Evolutionary conservation across 768 basidiomycete species (phyloP).

Genomic region (Dacryopinax primogenitus): DNA sequence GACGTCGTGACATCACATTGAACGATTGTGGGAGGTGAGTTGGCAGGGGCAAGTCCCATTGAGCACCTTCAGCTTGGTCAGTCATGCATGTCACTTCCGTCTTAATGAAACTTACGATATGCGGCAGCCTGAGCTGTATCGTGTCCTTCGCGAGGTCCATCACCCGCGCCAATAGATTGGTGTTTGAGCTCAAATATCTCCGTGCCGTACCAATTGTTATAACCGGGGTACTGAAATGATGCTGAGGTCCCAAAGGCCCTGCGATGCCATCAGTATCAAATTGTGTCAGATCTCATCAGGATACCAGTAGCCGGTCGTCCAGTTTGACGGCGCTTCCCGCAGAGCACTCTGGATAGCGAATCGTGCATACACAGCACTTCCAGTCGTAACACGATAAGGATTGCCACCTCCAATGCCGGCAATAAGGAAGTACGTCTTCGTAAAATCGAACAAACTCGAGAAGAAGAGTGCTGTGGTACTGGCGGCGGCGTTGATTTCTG

Average conservation of each 20-base stretch:
- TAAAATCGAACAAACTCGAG: slow-evolving; percentile 29
- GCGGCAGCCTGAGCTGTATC: slow-evolving; percentile 23
- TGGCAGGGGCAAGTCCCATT: slow-evolving; percentile 23
- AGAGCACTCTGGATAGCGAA: slow-evolving; percentile 31
- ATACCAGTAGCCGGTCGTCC: slow-evolving; percentile 28
- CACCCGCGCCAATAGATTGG: slow-evolving; percentile 28
- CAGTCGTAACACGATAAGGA: slow-evolving; percentile 31
- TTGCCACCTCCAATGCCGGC: slow-evolving; percentile 34
- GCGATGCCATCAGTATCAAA: neutral
- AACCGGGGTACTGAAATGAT: slow-evolving; percentile 22
- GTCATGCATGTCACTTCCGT: neutral
- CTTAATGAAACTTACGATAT: slow-evolving; percentile 21
- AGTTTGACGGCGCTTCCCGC: slow-evolving; percentile 30
- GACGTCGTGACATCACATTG: slow-evolving; percentile 30
- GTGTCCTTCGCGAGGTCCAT: slow-evolving; percentile 24
- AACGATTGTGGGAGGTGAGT: slow-evolving; percentile 25
- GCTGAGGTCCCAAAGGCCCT: slow-evolving; percentile 20
- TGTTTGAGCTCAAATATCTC: slow-evolving; percentile 37
- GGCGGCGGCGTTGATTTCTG: slow-evolving; percentile 35
- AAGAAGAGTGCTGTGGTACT: slow-evolving; percentile 28
- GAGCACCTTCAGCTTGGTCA: slow-evolving; percentile 19
- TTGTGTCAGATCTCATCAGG: neutral
- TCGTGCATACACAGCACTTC: slow-evolving; percentile 29
- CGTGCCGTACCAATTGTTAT: slow-evolving; percentile 30
- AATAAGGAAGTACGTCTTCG: slow-evolving; percentile 32